Conservation (phyloP, 2,329 filamentous ascomycete species). For the Ophiocordyceps sinensis region DNA sequence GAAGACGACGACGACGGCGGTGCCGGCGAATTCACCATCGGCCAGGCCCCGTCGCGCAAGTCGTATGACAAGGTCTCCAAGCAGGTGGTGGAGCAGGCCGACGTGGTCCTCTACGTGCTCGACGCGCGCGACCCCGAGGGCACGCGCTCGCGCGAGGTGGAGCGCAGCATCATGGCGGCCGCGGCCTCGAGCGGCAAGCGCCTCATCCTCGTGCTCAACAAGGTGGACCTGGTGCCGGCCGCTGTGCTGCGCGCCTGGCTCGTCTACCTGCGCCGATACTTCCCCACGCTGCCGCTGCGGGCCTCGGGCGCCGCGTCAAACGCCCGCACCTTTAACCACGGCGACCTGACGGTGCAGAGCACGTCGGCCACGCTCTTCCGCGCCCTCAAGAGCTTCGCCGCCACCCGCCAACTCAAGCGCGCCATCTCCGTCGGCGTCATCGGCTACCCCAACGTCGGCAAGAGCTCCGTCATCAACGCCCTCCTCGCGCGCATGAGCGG, state of each 20-base stretch:
- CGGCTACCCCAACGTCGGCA: constrained; percentile 91
- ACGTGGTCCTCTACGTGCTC: constrained; percentile 85
- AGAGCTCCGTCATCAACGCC: constrained; percentile 92
- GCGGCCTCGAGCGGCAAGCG: constrained; percentile 71
- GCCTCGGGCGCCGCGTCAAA: constrained; percentile 72
- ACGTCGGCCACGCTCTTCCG: constrained; percentile 78
- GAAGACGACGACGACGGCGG: constrained; percentile 35
- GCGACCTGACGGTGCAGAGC: constrained; percentile 71
- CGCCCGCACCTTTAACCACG: constrained; percentile 84
- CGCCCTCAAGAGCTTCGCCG: constrained; percentile 78
- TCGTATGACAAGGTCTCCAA: constrained; percentile 96
- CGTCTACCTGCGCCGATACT: constrained; percentile 68
- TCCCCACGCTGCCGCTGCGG: constrained; percentile 80
- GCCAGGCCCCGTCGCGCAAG: constrained; percentile 54
- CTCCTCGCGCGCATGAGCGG: constrained; percentile 64
- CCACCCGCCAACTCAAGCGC: constrained; percentile 71
- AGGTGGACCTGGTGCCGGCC: constrained; percentile 81
- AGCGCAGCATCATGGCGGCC: constrained; percentile 86
- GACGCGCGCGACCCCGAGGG: constrained; percentile 86
- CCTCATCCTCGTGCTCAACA: constrained; percentile 85
- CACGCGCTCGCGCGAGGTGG: constrained; percentile 79
- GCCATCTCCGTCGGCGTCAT: constrained; percentile 86
- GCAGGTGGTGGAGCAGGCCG: constrained; percentile 74
- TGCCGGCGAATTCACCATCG: constrained; percentile 34
- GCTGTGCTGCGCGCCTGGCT: constrained; percentile 77